Evolutionary conservation across 1,139 yeast genomes (phyloP).

Genomic region (Suhomyces bribrorum): DNA sequence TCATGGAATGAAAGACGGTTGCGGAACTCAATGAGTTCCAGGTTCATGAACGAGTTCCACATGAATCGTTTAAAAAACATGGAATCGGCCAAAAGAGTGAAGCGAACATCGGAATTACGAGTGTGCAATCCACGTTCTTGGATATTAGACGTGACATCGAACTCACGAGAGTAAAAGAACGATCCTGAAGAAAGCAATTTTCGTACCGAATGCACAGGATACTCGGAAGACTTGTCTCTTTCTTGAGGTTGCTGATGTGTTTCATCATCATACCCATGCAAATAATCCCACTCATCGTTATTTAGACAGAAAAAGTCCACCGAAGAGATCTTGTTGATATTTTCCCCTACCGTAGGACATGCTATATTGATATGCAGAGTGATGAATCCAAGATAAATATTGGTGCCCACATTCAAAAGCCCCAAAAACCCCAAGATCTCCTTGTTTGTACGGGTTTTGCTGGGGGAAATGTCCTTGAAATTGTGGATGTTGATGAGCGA

Average conservation of each 20-base stretch:
- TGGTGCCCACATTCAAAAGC: conserved; percentile 53
- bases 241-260: conserved; percentile 9
- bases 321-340: conserved; percentile 51
- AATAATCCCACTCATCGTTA: conserved; percentile 53
- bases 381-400: conserved; percentile 58
- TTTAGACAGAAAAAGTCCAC: conserved; percentile 67
- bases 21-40: conserved; percentile 61
- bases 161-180: conserved; percentile 64
- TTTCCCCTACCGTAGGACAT: conserved; percentile 56
- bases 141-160: conserved; percentile 61
- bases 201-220: conserved; percentile 61
- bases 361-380: conserved; percentile 60
- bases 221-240: conserved; percentile 41
- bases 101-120: conserved; percentile 27
- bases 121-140: conserved; percentile 52
- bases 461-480: conserved; percentile 45
- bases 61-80: conserved; percentile 56
- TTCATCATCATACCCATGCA: conserved; percentile 22
- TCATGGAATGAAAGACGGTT: conserved; percentile 54
- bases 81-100: conserved; percentile 41
- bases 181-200: conserved; percentile 61
- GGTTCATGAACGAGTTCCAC: conserved; percentile 65
- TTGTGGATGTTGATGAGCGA: conserved; percentile 38
- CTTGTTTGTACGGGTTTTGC: conserved; percentile 23
- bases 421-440: conserved; percentile 62